Evolutionary conservation across 352 stramenopile species (phyloP).

Genomic region (Globisporangium alternatum): DNA sequence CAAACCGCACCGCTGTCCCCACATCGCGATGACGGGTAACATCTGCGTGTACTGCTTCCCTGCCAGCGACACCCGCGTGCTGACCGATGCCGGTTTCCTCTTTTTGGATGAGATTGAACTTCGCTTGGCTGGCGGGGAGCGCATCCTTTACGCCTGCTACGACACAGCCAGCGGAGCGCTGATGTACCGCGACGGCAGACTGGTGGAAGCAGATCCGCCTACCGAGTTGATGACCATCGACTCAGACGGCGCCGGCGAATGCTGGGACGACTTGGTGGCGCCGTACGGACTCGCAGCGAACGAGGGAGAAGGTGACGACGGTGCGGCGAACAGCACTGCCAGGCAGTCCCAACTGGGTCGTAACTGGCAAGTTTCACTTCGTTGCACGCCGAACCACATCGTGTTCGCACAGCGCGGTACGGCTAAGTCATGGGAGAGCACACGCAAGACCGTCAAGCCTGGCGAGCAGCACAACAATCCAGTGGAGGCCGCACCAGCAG

Average conservation of each 20-base stretch:
- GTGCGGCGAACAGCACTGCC: slow-evolving; percentile 1
- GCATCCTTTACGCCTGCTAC: slow-evolving; percentile 15
- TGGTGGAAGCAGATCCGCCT: slow-evolving; percentile 11
- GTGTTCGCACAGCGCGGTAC: slow-evolving; percentile 14
- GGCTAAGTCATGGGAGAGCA: slow-evolving; percentile 9
- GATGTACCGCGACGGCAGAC: slow-evolving; percentile 6
- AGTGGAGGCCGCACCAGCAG: slow-evolving; percentile 8
- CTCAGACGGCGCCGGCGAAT: not conserved
- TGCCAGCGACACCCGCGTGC: slow-evolving; percentile 12
- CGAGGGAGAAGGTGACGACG: slow-evolving; percentile 1
- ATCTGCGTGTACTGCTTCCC: slow-evolving; percentile 91
- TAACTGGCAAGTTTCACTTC: slow-evolving; percentile 7
- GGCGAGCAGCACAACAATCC: slow-evolving; percentile 1
- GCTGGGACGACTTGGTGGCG: not conserved
- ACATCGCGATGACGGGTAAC: slow-evolving; percentile 96
- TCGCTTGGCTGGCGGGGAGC: slow-evolving; percentile 4
- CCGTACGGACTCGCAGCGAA: slow-evolving; percentile 1
- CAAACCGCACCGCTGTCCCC: slow-evolving; percentile 97
- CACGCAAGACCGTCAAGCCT: not conserved
- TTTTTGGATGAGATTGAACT: slow-evolving; percentile 13
- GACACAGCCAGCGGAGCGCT: slow-evolving; percentile 6
- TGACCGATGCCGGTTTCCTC: slow-evolving; percentile 14
- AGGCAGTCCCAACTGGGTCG: not conserved
- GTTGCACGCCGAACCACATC: slow-evolving; percentile 14
- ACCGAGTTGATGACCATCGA: slow-evolving; percentile 11